These are phyloP conservation scores for Haematococcus lacustris DNA, from an alignment of 139 green algal genomes.

Conservation along the genomic window DNA sequence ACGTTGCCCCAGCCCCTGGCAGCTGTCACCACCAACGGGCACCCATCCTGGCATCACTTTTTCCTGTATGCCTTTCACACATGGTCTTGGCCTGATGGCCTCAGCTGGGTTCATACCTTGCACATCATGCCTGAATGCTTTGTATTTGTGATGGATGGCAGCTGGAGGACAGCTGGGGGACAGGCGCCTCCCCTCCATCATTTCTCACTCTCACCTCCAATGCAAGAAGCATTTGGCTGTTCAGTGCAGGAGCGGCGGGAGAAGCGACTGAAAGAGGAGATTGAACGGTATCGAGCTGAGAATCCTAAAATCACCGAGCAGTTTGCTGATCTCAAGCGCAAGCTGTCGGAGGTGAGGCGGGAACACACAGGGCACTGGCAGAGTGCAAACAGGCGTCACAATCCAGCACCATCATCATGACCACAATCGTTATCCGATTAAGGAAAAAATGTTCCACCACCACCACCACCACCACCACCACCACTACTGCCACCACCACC, in stretches of 20 bases:
- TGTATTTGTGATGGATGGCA: no score
- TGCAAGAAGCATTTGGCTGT: constrained; percentile 92
- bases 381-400: constrained; percentile 6
- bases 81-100: no score
- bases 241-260: constrained; percentile 66
- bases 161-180: no score
- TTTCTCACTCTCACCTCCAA: no score
- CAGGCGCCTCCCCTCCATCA: no score
- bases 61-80: no score
- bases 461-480: constrained; percentile 9
- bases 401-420: neutral
- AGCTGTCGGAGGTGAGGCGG: constrained; percentile 64
- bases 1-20: no score
- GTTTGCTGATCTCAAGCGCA: constrained; percentile 95
- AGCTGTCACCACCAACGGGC: no score
- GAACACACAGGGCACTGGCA: no score
- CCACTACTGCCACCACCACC: neutral
- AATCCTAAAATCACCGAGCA: constrained; percentile 98
- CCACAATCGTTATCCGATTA: neutral
- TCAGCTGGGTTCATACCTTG: neutral
- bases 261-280: constrained; percentile 81
- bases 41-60: no score
- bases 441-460: no score
- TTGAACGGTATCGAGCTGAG: constrained; percentile 84
- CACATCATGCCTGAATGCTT: neutral